Evolutionary conservation across 768 basidiomycete species (phyloP).

Genomic region (Cyclocybe aegerita): DNA sequence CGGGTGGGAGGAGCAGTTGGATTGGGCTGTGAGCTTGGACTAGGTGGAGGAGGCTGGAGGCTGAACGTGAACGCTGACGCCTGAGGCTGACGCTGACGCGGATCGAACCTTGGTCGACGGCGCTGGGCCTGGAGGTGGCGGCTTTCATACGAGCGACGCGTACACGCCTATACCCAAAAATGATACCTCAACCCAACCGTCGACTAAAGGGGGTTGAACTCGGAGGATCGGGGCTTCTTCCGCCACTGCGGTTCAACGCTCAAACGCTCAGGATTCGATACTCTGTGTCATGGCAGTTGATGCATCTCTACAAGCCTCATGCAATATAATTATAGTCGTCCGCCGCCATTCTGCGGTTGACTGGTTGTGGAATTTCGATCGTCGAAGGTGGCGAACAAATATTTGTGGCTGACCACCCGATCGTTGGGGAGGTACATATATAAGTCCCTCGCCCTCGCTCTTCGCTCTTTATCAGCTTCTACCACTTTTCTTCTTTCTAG

Average conservation of each 20-base stretch:
- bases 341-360: not conserved
- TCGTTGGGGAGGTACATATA: constrained; percentile 19
- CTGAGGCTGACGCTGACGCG: no score
- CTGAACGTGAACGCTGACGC: constrained; percentile 3
- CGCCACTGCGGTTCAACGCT: no score
- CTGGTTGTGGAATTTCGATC: constrained; percentile 13
- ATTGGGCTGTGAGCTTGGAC: constrained; percentile 63
- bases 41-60: no score
- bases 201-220: no score
- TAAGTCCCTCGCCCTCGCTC: constrained; percentile 1
- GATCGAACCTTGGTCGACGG: no score
- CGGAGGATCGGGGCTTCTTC: no score
- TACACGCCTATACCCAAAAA: no score
- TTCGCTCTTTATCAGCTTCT: constrained; percentile 4
- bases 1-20: constrained; percentile 89
- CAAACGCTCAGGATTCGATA: no score
- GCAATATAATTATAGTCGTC: not conserved
- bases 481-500: constrained; percentile 7
- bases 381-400: constrained; percentile 26
- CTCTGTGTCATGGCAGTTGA: no score
- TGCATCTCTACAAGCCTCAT: not conserved
- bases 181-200: no score
- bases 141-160: no score
- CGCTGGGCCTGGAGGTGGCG: no score
- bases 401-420: constrained; percentile 26